Conservation (phyloP, 768 basidiomycete genomes). For the Pulveroboletus sp. region DNA sequence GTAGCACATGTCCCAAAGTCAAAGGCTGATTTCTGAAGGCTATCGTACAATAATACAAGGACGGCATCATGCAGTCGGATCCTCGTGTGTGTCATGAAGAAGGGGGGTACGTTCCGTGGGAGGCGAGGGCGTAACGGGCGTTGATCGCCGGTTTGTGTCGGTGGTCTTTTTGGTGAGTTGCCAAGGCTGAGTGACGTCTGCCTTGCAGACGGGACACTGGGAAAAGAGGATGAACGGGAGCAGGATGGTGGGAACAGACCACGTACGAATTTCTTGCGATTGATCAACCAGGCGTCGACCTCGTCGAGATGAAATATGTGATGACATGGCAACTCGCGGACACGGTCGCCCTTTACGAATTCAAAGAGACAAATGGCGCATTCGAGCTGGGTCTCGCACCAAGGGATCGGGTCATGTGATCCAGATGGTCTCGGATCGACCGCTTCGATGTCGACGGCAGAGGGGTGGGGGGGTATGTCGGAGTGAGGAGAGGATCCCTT, state of each 20-base stretch:
- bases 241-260: background rate
- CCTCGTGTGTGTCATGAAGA: constrained; percentile 20
- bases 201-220: constrained; percentile 91
- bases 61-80: constrained; percentile 11
- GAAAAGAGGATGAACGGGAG: constrained; percentile 4
- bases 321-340: constrained; percentile 89
- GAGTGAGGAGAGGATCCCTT: constrained; percentile 33
- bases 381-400: constrained; percentile 82
- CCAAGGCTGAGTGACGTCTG: constrained; percentile 78
- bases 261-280: constrained; percentile 88
- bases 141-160: constrained; percentile 2
- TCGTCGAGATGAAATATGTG: constrained; percentile 95
- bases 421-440: constrained; percentile 29
- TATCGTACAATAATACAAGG: constrained; percentile 27
- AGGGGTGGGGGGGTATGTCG: constrained; percentile 25
- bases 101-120: constrained; percentile 35
- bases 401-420: constrained; percentile 46
- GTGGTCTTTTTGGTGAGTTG: constrained; percentile 16
- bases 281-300: constrained; percentile 89
- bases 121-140: constrained; percentile 12
- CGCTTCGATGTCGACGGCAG: constrained; percentile 38
- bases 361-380: constrained; percentile 92
- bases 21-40: background rate
- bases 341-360: constrained; percentile 84
- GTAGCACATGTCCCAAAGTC: constrained; percentile 8